phyloP scores from a whole-genome alignment of 2,329 filamentous ascomycete species.

The Aspergillus sp. region DNA sequence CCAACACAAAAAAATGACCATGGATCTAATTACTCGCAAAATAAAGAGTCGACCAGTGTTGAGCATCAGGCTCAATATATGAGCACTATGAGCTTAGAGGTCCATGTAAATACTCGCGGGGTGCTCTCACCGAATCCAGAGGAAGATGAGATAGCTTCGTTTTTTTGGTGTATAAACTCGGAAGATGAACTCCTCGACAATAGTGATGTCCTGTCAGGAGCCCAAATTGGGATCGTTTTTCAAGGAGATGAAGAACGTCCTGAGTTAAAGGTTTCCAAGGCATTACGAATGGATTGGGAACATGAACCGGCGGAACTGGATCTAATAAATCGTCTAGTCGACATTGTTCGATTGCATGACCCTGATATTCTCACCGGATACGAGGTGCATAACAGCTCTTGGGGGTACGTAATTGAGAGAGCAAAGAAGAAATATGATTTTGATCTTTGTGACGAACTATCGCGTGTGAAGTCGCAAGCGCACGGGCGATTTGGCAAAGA shows the following conservation, averaged over 20 bases:
- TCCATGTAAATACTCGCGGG: constrained; percentile 85
- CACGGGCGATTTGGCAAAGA: constrained; percentile 84
- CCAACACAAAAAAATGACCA: constrained; percentile 79
- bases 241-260: constrained; percentile 64
- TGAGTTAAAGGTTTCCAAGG: constrained; percentile 61
- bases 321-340: constrained; percentile 78
- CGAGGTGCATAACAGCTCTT: constrained; percentile 89
- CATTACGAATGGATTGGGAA: constrained; percentile 64
- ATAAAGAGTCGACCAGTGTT: constrained; percentile 70
- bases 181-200: constrained; percentile 62
- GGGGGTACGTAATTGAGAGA: constrained; percentile 93
- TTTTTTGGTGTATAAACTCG: constrained; percentile 88
- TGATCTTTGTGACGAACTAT: constrained; percentile 87
- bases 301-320: constrained; percentile 80
- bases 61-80: constrained; percentile 88
- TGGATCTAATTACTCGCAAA: constrained; percentile 84
- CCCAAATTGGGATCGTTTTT: constrained; percentile 70
- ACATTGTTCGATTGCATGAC: constrained; percentile 79
- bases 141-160: constrained; percentile 80
- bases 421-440: constrained; percentile 84
- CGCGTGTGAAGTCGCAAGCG: constrained; percentile 79
- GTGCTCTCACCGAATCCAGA: constrained; percentile 84
- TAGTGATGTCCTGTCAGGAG: constrained; percentile 49
- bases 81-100: constrained; percentile 91
- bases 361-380: constrained; percentile 94